Base-by-base conservation (phyloP, 2,329 filamentous ascomycete genomes). In the Cytospora piceae region DNA sequence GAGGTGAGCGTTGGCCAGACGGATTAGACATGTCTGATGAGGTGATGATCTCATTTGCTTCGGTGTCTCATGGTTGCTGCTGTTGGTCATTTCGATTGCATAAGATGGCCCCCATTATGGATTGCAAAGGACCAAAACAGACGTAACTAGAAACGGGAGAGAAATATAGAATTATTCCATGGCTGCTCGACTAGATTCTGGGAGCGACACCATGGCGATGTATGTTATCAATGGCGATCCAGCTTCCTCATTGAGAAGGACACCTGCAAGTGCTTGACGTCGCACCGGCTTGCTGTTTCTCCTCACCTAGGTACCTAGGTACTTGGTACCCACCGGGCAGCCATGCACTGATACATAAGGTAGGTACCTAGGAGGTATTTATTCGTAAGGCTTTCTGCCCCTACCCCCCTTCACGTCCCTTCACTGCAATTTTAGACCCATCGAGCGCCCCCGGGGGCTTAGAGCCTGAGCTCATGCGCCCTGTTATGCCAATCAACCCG, bases 1-100 rank as follows among this genome's bases (percentile, higher is more conserved):
- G 58, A 65, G 27, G 12, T 63, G 54, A 68, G 65, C 55, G 71
- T 79, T 60, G 77, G 78, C 56, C 77, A 78, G 71, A 72, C 76
- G 52, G 77, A 79, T 61, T 79, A 71, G 56, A 12, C 4, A 24
- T 17, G 9, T 3, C 27, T 42, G 20, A 37, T 9, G 24, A 3
- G 27, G 27, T 4, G 27, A 22, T 32, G 46, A 27, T 27, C 17
- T 14, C 6, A 2, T 14, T 56, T 49, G n/a, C 39, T 42, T 5
- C 20, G 37, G 12, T 34, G 32, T 34, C 32, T 6, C 32, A n/a
- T n/a, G n/a, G n/a, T n/a, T n/a, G 12, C 17, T 8, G 12, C 17
- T 8, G 53, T n/a, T 56, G 53, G 31, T 15, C 31, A 11, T 34
- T 24, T 37, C 24, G 20, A 5, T 31, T 32, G 39, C 12, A 42